Conservation (phyloP, 225 moss, liverwort and hornwort genomes). For the Physcomitrium patens region DNA sequence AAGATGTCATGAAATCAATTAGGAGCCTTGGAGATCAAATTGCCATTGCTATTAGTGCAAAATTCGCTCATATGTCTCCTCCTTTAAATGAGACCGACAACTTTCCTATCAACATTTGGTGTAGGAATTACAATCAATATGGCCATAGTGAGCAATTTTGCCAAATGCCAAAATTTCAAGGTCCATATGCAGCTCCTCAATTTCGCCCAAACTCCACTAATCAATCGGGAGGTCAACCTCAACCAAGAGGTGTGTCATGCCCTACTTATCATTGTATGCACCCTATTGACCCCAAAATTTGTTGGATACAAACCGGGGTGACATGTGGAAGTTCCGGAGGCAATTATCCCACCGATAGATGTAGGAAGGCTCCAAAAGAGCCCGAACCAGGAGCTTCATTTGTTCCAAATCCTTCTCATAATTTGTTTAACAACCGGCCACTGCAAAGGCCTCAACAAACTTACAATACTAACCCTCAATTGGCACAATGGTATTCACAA, state of each 20-base stretch:
- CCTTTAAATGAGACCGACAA: conserved; percentile 14
- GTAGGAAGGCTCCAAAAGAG: neutral
- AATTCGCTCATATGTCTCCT: neutral
- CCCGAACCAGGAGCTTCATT: too few relatives aligned
- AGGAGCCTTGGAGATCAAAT: conserved; percentile 16
- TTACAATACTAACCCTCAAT: neutral
- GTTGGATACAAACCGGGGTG: neutral
- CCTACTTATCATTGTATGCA: neutral
- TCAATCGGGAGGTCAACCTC: neutral
- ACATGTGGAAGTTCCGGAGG: neutral
- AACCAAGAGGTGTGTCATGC: neutral
- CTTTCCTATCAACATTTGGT: conserved; percentile 20
- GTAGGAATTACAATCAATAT: conserved; percentile 5
- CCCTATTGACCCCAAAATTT: neutral
- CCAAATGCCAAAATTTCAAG: neutral
- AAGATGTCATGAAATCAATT: too few relatives aligned
- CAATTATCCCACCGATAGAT: neutral
- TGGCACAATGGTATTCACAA: neutral
- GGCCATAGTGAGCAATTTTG: conserved; percentile 20
- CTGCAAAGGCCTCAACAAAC: neutral
- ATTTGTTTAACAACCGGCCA: neutral
- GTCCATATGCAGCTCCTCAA: neutral
- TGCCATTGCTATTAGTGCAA: conserved; percentile 13
- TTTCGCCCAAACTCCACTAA: neutral
- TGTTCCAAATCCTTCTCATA: neutral